Percentiles rank a stretch among this genome's conserved stretches.
Evolutionary conservation across 305 asterid species (phyloP).

Genomic region (Withania somnifera): DNA sequence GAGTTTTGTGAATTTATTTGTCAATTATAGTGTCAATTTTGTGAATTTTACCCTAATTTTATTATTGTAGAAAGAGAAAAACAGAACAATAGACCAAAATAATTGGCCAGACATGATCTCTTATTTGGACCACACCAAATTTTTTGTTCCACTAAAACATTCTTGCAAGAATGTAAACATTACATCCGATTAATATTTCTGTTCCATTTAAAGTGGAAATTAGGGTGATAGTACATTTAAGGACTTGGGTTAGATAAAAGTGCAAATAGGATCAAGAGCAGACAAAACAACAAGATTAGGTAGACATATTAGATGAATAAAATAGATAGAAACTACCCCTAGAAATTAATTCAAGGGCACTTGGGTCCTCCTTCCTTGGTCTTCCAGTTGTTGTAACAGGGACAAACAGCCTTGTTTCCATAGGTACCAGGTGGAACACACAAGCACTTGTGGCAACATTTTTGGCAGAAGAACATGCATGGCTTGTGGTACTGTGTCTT

Average conservation of each 20-base stretch:
- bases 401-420: constrained; percentile 37
- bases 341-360: constrained; percentile 19
- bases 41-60: neutral
- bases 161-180: neutral
- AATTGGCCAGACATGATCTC: neutral
- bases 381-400: constrained; percentile 47
- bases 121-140: too few species aligned
- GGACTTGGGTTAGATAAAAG: neutral
- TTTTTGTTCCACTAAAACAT: neutral
- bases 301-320: neutral
- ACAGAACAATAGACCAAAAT: neutral
- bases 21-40: neutral
- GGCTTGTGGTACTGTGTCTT: constrained; percentile 30
- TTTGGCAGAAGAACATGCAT: constrained; percentile 35
- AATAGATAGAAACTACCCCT: too few species aligned
- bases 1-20: neutral
- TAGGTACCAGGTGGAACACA: constrained; percentile 47
- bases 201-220: neutral
- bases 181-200: neutral
- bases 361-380: constrained; percentile 42
- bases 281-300: neutral
- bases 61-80: neutral
- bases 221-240: neutral
- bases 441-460: constrained; percentile 35
- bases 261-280: neutral